These are phyloP conservation scores for Kwoniella bestiolae DNA, from an alignment of 768 basidiomycete species.

Conservation along the genomic window DNA sequence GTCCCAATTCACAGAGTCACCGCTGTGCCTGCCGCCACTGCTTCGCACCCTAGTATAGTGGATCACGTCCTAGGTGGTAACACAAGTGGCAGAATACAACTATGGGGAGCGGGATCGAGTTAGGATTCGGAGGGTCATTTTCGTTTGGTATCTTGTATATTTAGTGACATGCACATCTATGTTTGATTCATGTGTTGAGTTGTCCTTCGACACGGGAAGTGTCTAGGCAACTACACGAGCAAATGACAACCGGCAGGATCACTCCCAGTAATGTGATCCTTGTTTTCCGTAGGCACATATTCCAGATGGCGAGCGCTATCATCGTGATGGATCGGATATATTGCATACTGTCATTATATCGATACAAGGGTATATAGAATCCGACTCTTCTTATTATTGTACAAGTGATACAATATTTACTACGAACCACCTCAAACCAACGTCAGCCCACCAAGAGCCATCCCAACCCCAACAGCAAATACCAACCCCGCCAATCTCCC, in stretches of 20 bases:
- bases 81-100: slow-evolving; percentile 55
- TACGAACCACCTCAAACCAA: too few relatives aligned
- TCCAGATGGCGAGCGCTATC: background rate
- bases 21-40: slow-evolving; percentile 59
- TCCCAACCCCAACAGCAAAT: slow-evolving; percentile 1
- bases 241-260: too few relatives aligned
- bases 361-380: too few relatives aligned
- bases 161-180: background rate
- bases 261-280: too few relatives aligned
- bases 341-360: too few relatives aligned
- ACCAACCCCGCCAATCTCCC: background rate
- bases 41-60: slow-evolving; percentile 54
- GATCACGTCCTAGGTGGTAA: slow-evolving; percentile 58
- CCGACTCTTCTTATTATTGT: too few relatives aligned
- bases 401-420: too few relatives aligned
- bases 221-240: too few relatives aligned
- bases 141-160: background rate
- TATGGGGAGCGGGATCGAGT: slow-evolving; percentile 38
- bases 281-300: too few relatives aligned
- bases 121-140: background rate
- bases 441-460: slow-evolving; percentile 8
- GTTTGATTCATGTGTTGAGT: background rate
- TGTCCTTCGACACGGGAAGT: too few relatives aligned
- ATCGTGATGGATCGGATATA: too few relatives aligned
- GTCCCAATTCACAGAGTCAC: slow-evolving; percentile 43